A percentile compares a stretch with the other conserved stretches of the same genome.
Evolutionary conservation across 768 basidiomycete genomes (phyloP).

Genomic region (Tremella mesenterica): DNA sequence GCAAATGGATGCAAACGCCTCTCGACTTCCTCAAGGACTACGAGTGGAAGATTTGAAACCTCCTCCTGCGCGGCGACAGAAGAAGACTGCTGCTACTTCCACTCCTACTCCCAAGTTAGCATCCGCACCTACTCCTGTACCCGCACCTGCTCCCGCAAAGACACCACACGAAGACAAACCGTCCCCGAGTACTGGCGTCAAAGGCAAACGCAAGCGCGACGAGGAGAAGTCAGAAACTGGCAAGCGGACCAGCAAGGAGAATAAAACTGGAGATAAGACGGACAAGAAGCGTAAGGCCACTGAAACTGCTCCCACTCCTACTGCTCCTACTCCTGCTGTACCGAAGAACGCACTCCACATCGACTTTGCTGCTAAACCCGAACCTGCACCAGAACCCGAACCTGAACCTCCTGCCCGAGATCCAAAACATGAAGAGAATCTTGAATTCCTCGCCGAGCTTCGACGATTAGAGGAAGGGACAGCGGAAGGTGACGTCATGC

Average conservation of each 20-base stretch:
- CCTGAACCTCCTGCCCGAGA: background rate
- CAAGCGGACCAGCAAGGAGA: conserved; percentile 1
- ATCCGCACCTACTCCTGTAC: conserved; percentile 10
- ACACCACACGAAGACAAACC: background rate
- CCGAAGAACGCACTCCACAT: conserved; percentile 1
- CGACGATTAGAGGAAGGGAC: background rate
- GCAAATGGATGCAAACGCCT: conserved; percentile 7
- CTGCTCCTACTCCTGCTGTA: background rate
- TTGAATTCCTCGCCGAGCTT: background rate
- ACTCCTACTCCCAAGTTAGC: background rate
- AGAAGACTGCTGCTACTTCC: background rate
- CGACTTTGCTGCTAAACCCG: conserved; percentile 1
- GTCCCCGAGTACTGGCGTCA: background rate
- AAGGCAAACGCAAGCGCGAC: conserved; percentile 4
- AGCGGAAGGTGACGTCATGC: background rate
- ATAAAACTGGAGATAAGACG: background rate
- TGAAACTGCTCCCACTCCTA: background rate
- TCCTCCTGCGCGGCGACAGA: conserved; percentile 23
- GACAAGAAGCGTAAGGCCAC: background rate
- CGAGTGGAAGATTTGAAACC: conserved; percentile 39
- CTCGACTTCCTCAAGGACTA: conserved; percentile 22
- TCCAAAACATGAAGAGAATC: background rate
- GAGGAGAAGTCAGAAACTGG: background rate
- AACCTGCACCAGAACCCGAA: no score
- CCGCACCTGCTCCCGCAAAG: conserved; percentile 8